Evolutionary conservation across 23 red algal genomes (phyloP), one percentile per base, ranked within the genome.

Genomic region (Cyanidium caldarium): DNA sequence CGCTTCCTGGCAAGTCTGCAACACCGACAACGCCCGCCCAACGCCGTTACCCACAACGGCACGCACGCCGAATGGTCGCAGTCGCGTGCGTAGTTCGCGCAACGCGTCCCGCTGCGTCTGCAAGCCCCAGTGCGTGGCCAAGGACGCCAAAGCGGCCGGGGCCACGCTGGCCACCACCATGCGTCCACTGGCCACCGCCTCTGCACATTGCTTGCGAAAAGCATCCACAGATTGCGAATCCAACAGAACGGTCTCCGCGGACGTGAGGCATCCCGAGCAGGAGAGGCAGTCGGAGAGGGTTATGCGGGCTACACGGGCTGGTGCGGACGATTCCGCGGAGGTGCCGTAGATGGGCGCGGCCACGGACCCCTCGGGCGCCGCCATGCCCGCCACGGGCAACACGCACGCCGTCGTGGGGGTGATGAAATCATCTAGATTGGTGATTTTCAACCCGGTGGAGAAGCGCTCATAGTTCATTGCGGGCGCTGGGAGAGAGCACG

Each of bases 391-490:
- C 1, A 85, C 37, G 33, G 80, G 87, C 2, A 94, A 75, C 12
- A 94, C 66, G 56, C 87, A 94, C 42, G 66, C 70, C 0, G 70
- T 34, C 25, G 87, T 58, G 17, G 77, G 80, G 38, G 77, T 45
- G n/a, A 94, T 58, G 40, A 94, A 82, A 38, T 94, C 87, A 34
- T 94, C 84, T 10, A 94, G 46, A 58, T 94, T 75, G 35, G 87
- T 85, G 31, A 94, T 72, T 10, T 72, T 72, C 73, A 93, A 28
- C 3, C 51, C 51, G 3, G 51, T 61, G 10, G 51, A 61, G 51
- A 61, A 61, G 51, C 51, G 51, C n/a, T n/a, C n/a, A n/a, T n/a
- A n/a, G n/a, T n/a, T n/a, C n/a, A n/a, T n/a, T n/a, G n/a, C n/a
- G n/a, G n/a, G n/a, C n/a, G n/a, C n/a, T n/a, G n/a, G n/a, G n/a